phyloP scores from a whole-genome alignment of 106 monocot genomes.

The Dioscorea zingiberensis region DNA sequence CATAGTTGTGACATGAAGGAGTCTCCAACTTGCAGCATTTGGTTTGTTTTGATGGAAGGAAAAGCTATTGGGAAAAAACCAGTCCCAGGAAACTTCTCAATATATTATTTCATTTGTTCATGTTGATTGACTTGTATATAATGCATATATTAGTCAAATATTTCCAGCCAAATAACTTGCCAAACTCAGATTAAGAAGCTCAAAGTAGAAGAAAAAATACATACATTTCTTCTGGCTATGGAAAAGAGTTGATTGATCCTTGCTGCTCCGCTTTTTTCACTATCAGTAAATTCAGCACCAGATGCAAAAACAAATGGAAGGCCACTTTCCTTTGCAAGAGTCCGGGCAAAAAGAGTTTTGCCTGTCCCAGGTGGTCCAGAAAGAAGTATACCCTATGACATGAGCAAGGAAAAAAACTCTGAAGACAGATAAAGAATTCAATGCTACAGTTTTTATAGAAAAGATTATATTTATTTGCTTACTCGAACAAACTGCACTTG shows the following conservation, averaged over 20 bases:
- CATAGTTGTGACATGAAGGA: no score
- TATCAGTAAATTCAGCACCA: slow-evolving; percentile 90
- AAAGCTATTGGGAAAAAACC: no score
- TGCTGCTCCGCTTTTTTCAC: slow-evolving; percentile 91
- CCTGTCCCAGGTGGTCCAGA: slow-evolving; percentile 92
- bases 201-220: slow-evolving; percentile 1
- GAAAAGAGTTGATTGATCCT: slow-evolving; percentile 82
- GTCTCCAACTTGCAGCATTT: no score
- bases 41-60: no score
- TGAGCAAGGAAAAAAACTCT: slow-evolving; percentile 1
- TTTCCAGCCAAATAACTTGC: no score
- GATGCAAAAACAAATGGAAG: slow-evolving; percentile 92
- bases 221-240: slow-evolving; percentile 85
- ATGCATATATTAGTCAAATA: no score
- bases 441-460: not conserved
- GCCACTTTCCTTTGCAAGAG: slow-evolving; percentile 86
- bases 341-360: slow-evolving; percentile 86
- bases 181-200: no score
- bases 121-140: no score
- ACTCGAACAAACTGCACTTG: slow-evolving; percentile 85
- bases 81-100: no score
- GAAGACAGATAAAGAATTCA: not conserved
- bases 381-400: slow-evolving; percentile 63
- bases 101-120: no score
- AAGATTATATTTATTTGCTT: slow-evolving; percentile 8